These are phyloP conservation scores for Lactifluus rugatus DNA, from an alignment of 768 basidiomycete species.

Conservation along the genomic window DNA sequence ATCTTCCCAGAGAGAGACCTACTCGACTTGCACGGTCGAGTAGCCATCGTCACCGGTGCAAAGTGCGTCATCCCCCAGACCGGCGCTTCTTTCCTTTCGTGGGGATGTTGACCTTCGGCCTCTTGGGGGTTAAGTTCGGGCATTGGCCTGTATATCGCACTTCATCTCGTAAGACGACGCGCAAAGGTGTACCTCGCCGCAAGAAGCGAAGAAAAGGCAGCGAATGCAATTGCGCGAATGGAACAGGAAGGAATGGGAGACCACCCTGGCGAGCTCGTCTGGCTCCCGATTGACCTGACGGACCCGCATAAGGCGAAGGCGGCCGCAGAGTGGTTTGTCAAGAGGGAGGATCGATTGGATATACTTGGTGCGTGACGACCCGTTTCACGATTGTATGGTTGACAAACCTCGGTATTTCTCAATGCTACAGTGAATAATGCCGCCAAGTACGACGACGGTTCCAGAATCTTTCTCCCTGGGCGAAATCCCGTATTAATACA, in stretches of 20 bases:
- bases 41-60: slow-evolving; percentile 42
- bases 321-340: slow-evolving; percentile 30
- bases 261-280: slow-evolving; percentile 27
- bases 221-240: slow-evolving; percentile 28
- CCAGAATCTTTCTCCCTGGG: too few relatives aligned
- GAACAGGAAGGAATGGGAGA: slow-evolving; percentile 26
- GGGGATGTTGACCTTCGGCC: not conserved
- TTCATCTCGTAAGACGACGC: slow-evolving; percentile 32
- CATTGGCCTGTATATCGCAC: slow-evolving; percentile 16
- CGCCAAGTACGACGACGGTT: slow-evolving; percentile 32
- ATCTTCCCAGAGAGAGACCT: slow-evolving; percentile 32
- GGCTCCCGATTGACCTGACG: slow-evolving; percentile 32
- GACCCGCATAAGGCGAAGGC: slow-evolving; percentile 29
- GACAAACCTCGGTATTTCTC: not conserved
- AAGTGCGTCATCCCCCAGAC: slow-evolving; percentile 27
- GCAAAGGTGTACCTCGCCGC: slow-evolving; percentile 34
- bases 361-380: slow-evolving; percentile 32
- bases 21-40: slow-evolving; percentile 37
- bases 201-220: slow-evolving; percentile 27
- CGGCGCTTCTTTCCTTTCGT: not conserved
- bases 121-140: slow-evolving; percentile 3
- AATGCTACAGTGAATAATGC: slow-evolving; percentile 43
- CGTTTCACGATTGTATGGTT: not conserved
- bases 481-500: not conserved
- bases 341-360: slow-evolving; percentile 35